Conservation (phyloP, 129 eudicot genomes). For the Centaurea solstitialis region DNA sequence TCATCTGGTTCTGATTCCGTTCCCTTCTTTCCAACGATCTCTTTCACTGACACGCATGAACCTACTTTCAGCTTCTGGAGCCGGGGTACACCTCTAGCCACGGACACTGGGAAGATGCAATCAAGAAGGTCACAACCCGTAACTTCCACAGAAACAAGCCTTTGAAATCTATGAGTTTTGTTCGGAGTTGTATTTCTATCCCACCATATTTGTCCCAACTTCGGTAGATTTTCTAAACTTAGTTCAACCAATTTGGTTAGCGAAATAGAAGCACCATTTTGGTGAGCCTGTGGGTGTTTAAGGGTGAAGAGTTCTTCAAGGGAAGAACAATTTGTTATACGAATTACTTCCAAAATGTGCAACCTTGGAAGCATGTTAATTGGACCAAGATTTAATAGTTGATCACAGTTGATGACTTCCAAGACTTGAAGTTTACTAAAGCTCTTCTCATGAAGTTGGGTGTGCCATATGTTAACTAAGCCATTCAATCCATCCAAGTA, state of each 20-base stretch:
- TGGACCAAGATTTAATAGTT: constrained; percentile 32
- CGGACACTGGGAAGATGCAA: constrained; percentile 32
- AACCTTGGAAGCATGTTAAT: constrained; percentile 33
- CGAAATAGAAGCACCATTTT: constrained; percentile 27
- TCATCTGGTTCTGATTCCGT: constrained; percentile 9
- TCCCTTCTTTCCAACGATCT: constrained; percentile 27
- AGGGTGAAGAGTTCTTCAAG: constrained; percentile 36
- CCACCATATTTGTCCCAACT: constrained; percentile 47
- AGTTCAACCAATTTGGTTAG: constrained; percentile 34
- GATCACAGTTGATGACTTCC: constrained; percentile 30
- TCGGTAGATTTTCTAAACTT: constrained; percentile 34
- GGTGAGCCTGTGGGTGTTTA: constrained; percentile 19
- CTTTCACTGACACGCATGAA: constrained; percentile 30
- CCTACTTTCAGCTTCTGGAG: constrained; percentile 40
- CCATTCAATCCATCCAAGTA: constrained; percentile 27
- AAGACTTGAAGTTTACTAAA: constrained; percentile 31
- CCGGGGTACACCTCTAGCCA: constrained; percentile 36
- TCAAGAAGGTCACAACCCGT: constrained; percentile 32
- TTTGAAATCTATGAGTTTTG: constrained; percentile 23
- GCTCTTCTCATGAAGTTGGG: constrained; percentile 34
- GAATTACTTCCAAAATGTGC: constrained; percentile 24
- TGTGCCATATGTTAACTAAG: constrained; percentile 40
- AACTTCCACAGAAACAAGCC: constrained; percentile 33
- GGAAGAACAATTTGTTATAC: constrained; percentile 33
- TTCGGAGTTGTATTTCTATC: constrained; percentile 16